These are phyloP conservation scores for Talaromyces nanjingensis DNA, from an alignment of 495 filamentous ascomycete genomes.

Conservation along the genomic window DNA sequence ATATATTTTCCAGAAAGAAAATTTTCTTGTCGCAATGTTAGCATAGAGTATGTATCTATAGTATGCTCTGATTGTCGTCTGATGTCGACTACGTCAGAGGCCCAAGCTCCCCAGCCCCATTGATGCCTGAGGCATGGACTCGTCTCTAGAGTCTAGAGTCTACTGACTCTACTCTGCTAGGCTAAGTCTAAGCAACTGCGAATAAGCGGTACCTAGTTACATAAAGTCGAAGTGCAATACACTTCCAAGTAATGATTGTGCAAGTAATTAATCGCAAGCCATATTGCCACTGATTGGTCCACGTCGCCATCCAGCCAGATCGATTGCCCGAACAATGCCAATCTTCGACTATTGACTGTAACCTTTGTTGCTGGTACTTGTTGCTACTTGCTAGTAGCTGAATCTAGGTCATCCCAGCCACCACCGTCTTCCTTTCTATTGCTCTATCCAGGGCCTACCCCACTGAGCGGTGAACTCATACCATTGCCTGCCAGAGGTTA, in stretches of 20 bases:
- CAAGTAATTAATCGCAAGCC: neutral
- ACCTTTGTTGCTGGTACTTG: neutral
- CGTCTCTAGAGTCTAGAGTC: too few species aligned
- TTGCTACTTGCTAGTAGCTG: neutral
- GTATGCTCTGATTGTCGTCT: too few species aligned
- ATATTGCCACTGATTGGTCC: neutral
- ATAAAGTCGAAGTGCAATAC: too few species aligned
- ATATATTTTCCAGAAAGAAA: too few species aligned
- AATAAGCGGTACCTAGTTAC: too few species aligned
- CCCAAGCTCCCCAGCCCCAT: slow-evolving; percentile 1
- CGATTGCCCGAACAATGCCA: neutral
- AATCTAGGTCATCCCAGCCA: neutral
- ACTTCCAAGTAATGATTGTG: too few species aligned
- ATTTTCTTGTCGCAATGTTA: too few species aligned
- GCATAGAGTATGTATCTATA: neutral
- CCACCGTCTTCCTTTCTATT: neutral
- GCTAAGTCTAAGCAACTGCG: too few species aligned
- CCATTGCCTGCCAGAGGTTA: neutral
- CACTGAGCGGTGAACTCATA: slow-evolving; percentile 2
- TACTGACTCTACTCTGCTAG: too few species aligned
- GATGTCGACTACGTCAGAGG: slow-evolving; percentile 5
- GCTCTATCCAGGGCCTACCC: neutral
- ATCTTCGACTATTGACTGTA: neutral
- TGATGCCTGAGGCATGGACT: neutral
- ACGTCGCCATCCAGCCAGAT: neutral